These are phyloP conservation scores for Apophysomyces ossiformis DNA, from an alignment of 371 early-diverging fungal species.

Conservation along the genomic window DNA sequence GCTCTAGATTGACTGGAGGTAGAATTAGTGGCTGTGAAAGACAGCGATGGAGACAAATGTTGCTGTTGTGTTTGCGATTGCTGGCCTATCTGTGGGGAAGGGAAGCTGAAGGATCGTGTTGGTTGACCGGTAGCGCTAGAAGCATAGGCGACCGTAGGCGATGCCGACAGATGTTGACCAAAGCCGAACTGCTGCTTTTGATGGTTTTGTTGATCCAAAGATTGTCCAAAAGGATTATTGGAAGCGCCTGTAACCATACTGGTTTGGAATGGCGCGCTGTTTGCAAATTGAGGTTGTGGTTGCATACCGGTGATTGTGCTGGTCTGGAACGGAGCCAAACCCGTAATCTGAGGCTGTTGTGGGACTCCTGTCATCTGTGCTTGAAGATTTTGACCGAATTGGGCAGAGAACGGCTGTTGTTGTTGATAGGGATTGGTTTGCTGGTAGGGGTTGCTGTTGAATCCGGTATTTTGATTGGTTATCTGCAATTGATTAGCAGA, in stretches of 20 bases:
- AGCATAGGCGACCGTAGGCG: conserved; percentile 15
- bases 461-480: conserved; percentile 25
- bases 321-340: conserved; percentile 33
- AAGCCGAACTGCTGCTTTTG: conserved; percentile 27
- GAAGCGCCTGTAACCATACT: conserved; percentile 20
- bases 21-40: conserved; percentile 14
- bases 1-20: conserved; percentile 20
- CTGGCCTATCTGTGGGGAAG: conserved; percentile 1
- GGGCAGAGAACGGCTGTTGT: conserved; percentile 13
- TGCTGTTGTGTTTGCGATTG: conserved; percentile 20
- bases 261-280: conserved; percentile 19
- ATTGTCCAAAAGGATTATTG: conserved; percentile 32
- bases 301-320: conserved; percentile 16
- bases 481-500: conserved; percentile 40
- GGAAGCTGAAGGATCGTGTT: conserved; percentile 1
- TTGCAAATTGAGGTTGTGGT: conserved; percentile 18
- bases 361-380: conserved; percentile 48
- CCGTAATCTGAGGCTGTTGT: conserved; percentile 51
- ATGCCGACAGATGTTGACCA: conserved; percentile 21
- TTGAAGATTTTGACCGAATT: conserved; percentile 28
- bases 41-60: conserved; percentile 16
- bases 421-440: conserved; percentile 38
- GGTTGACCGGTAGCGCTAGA: conserved; percentile 5
- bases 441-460: conserved; percentile 42
- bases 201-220: conserved; percentile 4